phyloP scores from a whole-genome alignment of 2,329 filamentous ascomycete genomes.

The Xylaria polymorpha region DNA sequence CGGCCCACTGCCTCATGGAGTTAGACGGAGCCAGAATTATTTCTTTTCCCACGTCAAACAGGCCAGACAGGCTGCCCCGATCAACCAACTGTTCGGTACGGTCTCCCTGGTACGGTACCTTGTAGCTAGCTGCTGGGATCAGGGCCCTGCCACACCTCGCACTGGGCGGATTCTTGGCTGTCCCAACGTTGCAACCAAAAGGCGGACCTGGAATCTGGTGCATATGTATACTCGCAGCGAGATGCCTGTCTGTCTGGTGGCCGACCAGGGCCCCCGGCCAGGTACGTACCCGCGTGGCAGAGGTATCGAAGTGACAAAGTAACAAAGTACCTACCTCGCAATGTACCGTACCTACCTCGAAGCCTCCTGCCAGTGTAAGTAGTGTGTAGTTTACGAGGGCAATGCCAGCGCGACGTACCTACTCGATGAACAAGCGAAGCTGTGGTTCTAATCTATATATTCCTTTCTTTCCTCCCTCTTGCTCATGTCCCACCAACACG shows the following conservation, averaged over 20 bases:
- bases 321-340: constrained; percentile 11
- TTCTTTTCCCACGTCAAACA: neutral
- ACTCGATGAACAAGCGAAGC: constrained; percentile 39
- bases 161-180: constrained; percentile 39
- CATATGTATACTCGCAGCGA: constrained; percentile 40
- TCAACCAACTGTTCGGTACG: constrained; percentile 34
- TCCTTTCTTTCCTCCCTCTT: constrained; percentile 44
- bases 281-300: constrained; percentile 41
- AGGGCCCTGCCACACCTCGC: constrained; percentile 34
- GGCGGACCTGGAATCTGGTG: constrained; percentile 29
- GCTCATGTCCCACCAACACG: constrained; percentile 43
- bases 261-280: constrained; percentile 36
- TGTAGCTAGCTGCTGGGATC: constrained; percentile 14
- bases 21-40: constrained; percentile 18
- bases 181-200: constrained; percentile 44
- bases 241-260: constrained; percentile 42
- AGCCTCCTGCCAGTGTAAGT: constrained; percentile 29
- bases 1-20: constrained; percentile 3
- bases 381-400: constrained; percentile 15
- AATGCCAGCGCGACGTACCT: constrained; percentile 31
- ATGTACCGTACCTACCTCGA: constrained; percentile 29
- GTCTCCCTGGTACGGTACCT: constrained; percentile 14
- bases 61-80: constrained; percentile 19
- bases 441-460: constrained; percentile 44
- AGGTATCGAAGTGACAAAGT: constrained; percentile 11